phyloP scores from a whole-genome alignment of 106 monocot genomes.

The Ottelia alismoides region DNA sequence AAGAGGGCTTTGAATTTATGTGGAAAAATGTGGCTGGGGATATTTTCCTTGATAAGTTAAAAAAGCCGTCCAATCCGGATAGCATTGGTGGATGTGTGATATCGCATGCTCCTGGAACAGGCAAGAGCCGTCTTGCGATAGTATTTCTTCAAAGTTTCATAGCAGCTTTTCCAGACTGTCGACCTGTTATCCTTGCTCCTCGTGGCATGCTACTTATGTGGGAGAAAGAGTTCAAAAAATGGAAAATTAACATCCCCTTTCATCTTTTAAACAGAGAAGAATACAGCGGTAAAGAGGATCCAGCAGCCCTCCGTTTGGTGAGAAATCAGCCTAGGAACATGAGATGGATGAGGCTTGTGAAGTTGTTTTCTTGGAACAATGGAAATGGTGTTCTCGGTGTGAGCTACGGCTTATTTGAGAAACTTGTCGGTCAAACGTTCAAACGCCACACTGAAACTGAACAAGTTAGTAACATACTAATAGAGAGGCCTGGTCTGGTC shows the following conservation, averaged over 20 bases:
- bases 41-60: conserved; percentile 20
- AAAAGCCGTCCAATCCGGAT: conserved; percentile 1
- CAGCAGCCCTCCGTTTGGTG: conserved; percentile 4
- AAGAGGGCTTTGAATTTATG: conserved; percentile 68
- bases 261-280: conserved; percentile 44
- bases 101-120: conserved; percentile 87
- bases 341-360: conserved; percentile 13
- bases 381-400: conserved; percentile 36
- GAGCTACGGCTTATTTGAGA: conserved; percentile 54
- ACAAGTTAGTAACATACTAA: conserved; percentile 14
- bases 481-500: conserved; percentile 43
- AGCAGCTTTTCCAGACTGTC: conserved; percentile 38
- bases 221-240: conserved; percentile 52
- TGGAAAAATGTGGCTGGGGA: conserved; percentile 36
- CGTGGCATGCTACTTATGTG: conserved; percentile 49
- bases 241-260: conserved; percentile 32
- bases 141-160: conserved; percentile 58
- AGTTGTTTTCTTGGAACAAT: conserved; percentile 43
- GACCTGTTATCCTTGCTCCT: conserved; percentile 61
- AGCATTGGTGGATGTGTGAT: conserved; percentile 43
- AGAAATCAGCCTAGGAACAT: background rate
- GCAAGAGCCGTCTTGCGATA: conserved; percentile 56
- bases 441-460: background rate
- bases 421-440: conserved; percentile 9
- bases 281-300: conserved; percentile 32